These are phyloP conservation scores for Tuber umbilicatum DNA, from an alignment of 495 filamentous ascomycete species.

Conservation along the genomic window DNA sequence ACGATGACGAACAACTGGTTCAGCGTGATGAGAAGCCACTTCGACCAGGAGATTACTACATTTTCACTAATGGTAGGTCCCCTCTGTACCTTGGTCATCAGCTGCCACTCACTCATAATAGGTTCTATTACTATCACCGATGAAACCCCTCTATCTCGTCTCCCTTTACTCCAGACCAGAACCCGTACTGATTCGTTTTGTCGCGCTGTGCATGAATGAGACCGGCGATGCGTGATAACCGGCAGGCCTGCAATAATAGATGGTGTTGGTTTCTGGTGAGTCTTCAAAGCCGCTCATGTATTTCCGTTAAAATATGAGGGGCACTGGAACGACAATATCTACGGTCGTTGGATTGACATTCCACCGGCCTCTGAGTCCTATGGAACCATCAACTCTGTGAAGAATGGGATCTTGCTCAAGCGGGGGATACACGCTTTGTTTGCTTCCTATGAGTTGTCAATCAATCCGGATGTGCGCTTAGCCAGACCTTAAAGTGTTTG, in stretches of 20 bases:
- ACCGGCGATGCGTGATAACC: too few species aligned
- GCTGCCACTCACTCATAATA: too few species aligned
- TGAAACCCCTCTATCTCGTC: conserved; percentile 38
- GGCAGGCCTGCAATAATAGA: conserved; percentile 11
- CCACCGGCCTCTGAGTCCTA: conserved; percentile 10
- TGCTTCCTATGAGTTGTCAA: conserved; percentile 37
- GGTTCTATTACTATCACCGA: conserved; percentile 37
- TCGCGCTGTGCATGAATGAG: conserved; percentile 29
- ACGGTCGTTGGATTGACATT: conserved; percentile 42
- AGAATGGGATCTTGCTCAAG: conserved; percentile 32
- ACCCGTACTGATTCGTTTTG: conserved; percentile 29
- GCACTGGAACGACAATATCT: conserved; percentile 39
- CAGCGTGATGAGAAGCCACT: conserved; percentile 37
- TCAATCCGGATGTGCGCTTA: conserved; percentile 17
- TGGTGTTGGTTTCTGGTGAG: conserved; percentile 14
- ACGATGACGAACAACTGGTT: conserved; percentile 37
- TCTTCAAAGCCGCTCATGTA: conserved; percentile 44
- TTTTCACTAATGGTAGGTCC: conserved; percentile 26
- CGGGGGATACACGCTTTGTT: conserved; percentile 43
- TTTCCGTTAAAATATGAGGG: conserved; percentile 44
- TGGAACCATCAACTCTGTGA: conserved; percentile 41
- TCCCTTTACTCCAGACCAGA: conserved; percentile 33
- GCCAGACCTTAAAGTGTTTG: too few species aligned
- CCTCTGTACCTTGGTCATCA: too few species aligned
- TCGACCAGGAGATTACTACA: conserved; percentile 41